A percentile compares a stretch with the other conserved stretches of the same genome.
Evolutionary conservation across 176 grass and related monocot genomes (phyloP).

Genomic region (Oryza rufipogon): DNA sequence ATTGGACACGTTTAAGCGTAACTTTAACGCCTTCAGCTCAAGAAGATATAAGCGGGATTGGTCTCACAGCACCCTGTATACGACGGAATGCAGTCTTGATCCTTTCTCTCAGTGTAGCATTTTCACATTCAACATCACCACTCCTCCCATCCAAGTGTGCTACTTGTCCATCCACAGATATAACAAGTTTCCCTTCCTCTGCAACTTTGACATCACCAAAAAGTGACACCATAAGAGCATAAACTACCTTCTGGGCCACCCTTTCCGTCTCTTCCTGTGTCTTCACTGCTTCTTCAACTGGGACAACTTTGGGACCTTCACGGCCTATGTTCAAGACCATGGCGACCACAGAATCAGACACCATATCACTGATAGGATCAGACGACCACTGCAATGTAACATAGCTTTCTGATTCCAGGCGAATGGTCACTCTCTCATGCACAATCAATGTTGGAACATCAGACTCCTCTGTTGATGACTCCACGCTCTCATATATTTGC

Average conservation of each 20-base stretch:
- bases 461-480: constrained; percentile 56
- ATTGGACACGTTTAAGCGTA: not conserved
- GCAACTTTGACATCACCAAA: constrained; percentile 81
- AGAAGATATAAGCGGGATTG: constrained; percentile 62
- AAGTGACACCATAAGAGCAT: constrained; percentile 74
- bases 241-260: constrained; percentile 69
- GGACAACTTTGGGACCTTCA: constrained; percentile 73
- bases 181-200: constrained; percentile 76
- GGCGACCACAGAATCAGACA: constrained; percentile 90
- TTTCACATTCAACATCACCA: constrained; percentile 81
- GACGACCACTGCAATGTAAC: constrained; percentile 82
- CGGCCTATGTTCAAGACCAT: constrained; percentile 82
- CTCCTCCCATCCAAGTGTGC: constrained; percentile 68
- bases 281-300: constrained; percentile 55
- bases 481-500: constrained; percentile 93
- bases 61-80: constrained; percentile 74
- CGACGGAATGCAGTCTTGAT: constrained; percentile 68
- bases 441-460: constrained; percentile 71
- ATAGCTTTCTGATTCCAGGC: constrained; percentile 79
- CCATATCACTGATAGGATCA: constrained; percentile 95
- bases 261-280: constrained; percentile 71
- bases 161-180: constrained; percentile 68
- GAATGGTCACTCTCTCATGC: constrained; percentile 69
- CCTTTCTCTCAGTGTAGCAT: constrained; percentile 63
- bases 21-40: constrained; percentile 38